phyloP scores from a whole-genome alignment of 331 rosid genomes.

The Quercus tomentella region DNA sequence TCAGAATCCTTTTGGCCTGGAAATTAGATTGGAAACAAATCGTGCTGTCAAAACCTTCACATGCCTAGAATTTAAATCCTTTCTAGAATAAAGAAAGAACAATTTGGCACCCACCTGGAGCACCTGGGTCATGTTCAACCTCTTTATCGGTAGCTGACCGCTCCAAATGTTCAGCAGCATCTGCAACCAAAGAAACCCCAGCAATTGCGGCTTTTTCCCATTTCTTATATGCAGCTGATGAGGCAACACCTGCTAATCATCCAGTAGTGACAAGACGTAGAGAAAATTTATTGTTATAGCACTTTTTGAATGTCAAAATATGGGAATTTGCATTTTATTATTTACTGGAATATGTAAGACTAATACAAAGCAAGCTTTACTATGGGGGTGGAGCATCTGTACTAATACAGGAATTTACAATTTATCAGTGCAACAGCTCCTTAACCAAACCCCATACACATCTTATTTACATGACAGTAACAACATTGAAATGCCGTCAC shows the following conservation, averaged over 20 bases:
- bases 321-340: neutral
- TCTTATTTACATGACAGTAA: neutral
- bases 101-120: constrained; percentile 39
- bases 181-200: constrained; percentile 98
- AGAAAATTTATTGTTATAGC: neutral
- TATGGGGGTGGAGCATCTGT: neutral
- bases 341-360: neutral
- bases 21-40: constrained; percentile 26
- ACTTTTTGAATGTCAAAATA: neutral
- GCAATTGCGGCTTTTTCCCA: constrained; percentile 99
- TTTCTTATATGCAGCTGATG: constrained; percentile 81
- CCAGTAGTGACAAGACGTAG: constrained; percentile 6
- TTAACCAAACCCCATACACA: neutral
- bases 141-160: constrained; percentile 60
- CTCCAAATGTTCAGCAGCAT: constrained; percentile 99
- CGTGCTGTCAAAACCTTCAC: constrained; percentile 6
- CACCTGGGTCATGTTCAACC: constrained; percentile 50
- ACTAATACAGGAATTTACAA: neutral
- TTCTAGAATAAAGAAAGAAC: constrained; percentile 1
- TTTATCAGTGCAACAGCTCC: neutral
- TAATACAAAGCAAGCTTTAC: neutral
- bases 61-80: constrained; percentile 4
- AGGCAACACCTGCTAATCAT: constrained; percentile 41
- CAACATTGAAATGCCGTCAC: neutral
- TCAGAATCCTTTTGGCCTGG: constrained; percentile 54